Percentiles rank a stretch among this genome's conserved stretches.
phyloP scores from a whole-genome alignment of 345 rosid genomes.

The Arabis hirsuta region DNA sequence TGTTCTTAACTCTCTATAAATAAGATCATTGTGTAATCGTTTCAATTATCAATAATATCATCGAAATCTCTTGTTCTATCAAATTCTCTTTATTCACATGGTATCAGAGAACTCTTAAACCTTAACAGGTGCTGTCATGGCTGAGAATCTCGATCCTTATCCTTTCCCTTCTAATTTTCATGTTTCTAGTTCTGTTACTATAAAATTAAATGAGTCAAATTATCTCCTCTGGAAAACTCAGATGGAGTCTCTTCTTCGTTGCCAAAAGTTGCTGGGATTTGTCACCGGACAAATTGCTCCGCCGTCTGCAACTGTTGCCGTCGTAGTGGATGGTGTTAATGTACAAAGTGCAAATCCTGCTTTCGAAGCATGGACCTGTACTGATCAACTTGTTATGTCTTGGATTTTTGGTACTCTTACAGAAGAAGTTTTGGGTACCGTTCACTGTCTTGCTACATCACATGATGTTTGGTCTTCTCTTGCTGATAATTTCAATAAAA shows the following conservation, averaged over 20 bases:
- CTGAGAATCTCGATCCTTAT: background rate
- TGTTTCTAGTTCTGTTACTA: background rate
- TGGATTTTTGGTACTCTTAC: conserved; percentile 2
- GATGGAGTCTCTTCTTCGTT: background rate
- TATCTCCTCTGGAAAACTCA: background rate
- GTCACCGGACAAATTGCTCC: background rate
- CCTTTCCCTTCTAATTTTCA: background rate
- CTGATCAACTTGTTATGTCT: background rate
- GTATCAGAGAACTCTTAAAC: background rate
- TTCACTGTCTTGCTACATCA: accelerated
- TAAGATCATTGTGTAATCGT: too few species aligned
- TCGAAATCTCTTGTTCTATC: too few species aligned
- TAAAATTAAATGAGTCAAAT: background rate
- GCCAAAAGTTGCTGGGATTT: background rate
- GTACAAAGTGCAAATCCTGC: background rate
- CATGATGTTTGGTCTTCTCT: background rate
- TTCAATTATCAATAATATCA: too few species aligned
- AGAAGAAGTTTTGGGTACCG: background rate
- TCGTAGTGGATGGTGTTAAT: background rate
- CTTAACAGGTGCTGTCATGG: background rate
- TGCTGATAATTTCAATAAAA: background rate
- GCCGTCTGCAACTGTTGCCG: accelerated
- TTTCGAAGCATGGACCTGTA: background rate
- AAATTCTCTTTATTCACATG: background rate
- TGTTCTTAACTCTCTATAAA: too few species aligned